phyloP scores from a whole-genome alignment of 1,284 basidiomycete genomes.

The Ganoderma lucidum region DNA sequence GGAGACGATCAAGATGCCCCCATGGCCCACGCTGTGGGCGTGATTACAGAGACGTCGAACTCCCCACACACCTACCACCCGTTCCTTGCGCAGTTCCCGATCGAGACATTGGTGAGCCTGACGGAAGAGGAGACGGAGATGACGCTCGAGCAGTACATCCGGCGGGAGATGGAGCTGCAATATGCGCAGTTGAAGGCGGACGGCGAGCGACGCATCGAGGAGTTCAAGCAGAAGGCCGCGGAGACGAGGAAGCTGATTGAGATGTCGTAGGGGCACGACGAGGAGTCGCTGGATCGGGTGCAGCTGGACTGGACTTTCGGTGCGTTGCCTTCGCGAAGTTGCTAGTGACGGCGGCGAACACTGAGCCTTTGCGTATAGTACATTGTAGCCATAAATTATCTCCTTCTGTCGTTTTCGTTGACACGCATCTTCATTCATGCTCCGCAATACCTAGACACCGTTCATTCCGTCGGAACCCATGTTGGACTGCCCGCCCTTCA shows the following conservation, averaged over 20 bases:
- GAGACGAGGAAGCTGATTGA: constrained; percentile 61
- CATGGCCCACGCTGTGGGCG: neutral
- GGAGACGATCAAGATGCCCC: neutral
- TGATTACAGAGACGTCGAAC: neutral
- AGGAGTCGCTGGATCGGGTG: neutral
- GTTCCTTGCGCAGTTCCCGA: constrained; percentile 36
- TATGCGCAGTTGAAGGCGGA: constrained; percentile 68
- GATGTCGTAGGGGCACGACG: constrained; percentile 31
- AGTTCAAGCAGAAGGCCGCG: constrained; percentile 65
- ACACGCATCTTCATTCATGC: constrained; percentile 10
- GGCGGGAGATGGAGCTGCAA: constrained; percentile 71
- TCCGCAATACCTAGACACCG: constrained; percentile 19
- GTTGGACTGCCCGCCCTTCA: neutral
- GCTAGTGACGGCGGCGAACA: neutral
- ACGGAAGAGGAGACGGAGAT: constrained; percentile 72
- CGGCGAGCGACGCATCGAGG: constrained; percentile 63
- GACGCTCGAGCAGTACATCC: constrained; percentile 82
- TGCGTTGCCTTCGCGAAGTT: constrained; percentile 2
- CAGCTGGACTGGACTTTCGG: constrained; percentile 27
- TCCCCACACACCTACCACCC: constrained; percentile 29
- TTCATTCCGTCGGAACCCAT: neutral
- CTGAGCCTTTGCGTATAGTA: constrained; percentile 13
- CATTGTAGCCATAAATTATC: constrained; percentile 33
- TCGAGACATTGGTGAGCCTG: constrained; percentile 44
- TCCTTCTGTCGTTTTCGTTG: constrained; percentile 16